phyloP scores from a whole-genome alignment of 1,284 basidiomycete species.

The Apiotrichum brassicae region DNA sequence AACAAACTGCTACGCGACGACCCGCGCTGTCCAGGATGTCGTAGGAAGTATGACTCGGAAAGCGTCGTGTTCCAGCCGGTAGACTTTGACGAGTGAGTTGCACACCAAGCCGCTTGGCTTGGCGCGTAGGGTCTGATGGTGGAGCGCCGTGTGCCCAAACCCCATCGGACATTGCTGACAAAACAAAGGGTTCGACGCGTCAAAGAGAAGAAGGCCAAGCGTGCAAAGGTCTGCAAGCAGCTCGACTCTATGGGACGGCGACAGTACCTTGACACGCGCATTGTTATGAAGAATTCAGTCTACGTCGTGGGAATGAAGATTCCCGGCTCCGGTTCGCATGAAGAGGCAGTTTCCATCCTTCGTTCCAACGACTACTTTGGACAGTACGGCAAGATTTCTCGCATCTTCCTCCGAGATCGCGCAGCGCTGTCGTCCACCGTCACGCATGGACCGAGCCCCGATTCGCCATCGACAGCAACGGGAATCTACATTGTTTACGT shows the following conservation, averaged over 20 bases:
- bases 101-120: no score
- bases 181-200: slow-evolving; percentile 77
- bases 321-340: slow-evolving; percentile 65
- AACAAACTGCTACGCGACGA: slow-evolving; percentile 97
- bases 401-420: slow-evolving; percentile 89
- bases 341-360: slow-evolving; percentile 93
- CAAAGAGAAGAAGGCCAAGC: slow-evolving; percentile 91
- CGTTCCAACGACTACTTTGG: slow-evolving; percentile 97
- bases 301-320: slow-evolving; percentile 84
- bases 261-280: slow-evolving; percentile 85
- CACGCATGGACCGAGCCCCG: slow-evolving; percentile 49
- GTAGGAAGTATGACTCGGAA: slow-evolving; percentile 87
- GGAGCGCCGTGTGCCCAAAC: no score
- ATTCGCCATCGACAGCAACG: slow-evolving; percentile 52
- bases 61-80: slow-evolving; percentile 94
- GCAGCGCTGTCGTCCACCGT: slow-evolving; percentile 51
- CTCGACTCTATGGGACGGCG: slow-evolving; percentile 80
- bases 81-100: slow-evolving; percentile 83
- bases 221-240: slow-evolving; percentile 94
- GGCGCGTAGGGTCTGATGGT: no score
- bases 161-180: no score
- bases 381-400: slow-evolving; percentile 96
- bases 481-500: slow-evolving; percentile 97
- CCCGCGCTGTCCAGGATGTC: slow-evolving; percentile 92
- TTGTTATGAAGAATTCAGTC: slow-evolving; percentile 93